Conservation (phyloP, 75 land plant genomes). For the Cryptomeria japonica region DNA sequence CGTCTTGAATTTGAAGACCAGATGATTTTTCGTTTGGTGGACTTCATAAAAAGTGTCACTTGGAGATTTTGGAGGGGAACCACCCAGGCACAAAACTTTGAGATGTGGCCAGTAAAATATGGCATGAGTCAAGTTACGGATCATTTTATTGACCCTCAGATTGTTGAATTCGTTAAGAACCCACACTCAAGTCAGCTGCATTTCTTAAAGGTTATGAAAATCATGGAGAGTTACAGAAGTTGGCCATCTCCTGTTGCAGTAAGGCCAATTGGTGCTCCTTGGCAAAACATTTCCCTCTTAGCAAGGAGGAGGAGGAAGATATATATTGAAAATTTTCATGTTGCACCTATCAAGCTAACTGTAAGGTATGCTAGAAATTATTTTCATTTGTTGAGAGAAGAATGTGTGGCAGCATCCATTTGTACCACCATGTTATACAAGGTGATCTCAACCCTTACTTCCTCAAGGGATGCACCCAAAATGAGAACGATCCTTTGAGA, state of each 20-base stretch:
- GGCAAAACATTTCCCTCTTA: slow-evolving; percentile 65
- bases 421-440: no score
- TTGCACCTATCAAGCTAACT: slow-evolving; percentile 78
- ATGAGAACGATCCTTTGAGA: neutral
- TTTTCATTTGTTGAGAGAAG: slow-evolving; percentile 3
- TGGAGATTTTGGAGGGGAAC: slow-evolving; percentile 31
- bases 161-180: slow-evolving; percentile 12
- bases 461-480: neutral
- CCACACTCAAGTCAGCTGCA: slow-evolving; percentile 10
- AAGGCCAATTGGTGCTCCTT: slow-evolving; percentile 71
- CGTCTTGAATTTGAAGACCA: slow-evolving; percentile 84
- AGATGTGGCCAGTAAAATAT: slow-evolving; percentile 11
- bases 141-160: slow-evolving; percentile 12
- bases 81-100: slow-evolving; percentile 15
- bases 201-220: slow-evolving; percentile 26
- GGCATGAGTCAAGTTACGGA: slow-evolving; percentile 19
- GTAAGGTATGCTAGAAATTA: slow-evolving; percentile 50
- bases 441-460: neutral
- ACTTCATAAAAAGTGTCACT: slow-evolving; percentile 45
- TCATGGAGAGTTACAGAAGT: slow-evolving; percentile 24
- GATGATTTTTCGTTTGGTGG: slow-evolving; percentile 58
- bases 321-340: slow-evolving; percentile 71
- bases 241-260: slow-evolving; percentile 44
- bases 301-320: slow-evolving; percentile 77
- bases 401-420: neutral